Percentiles rank a stretch among this genome's conserved stretches.
Conservation (phyloP, 176 grass and related monocot genomes). For the Themeda triandra region DNA sequence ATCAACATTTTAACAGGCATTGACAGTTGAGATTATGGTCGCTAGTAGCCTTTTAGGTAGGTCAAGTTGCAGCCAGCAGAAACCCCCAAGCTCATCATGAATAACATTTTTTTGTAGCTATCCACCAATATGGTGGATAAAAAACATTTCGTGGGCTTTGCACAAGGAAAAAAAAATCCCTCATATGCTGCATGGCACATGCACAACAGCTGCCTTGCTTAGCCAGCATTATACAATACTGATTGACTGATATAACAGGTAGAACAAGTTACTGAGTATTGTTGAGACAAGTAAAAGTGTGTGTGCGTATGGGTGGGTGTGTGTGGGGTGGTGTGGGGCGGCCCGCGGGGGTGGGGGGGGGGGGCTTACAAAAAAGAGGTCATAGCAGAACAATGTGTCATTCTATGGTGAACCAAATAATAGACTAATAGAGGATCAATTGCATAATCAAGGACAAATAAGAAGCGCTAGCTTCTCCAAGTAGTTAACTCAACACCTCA, state of each 20-base stretch:
- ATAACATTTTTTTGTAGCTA: not conserved
- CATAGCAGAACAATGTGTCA: not conserved
- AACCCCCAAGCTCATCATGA: not conserved
- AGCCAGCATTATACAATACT: no score
- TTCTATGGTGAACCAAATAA: not conserved
- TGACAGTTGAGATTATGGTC: not conserved
- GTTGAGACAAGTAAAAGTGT: no score
- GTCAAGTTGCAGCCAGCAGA: not conserved
- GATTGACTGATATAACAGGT: no score
- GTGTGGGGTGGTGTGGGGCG: no score
- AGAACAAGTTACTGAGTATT: no score
- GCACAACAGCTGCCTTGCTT: no score
- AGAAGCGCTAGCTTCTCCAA: not conserved
- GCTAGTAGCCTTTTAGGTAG: not conserved
- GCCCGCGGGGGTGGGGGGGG: no score
- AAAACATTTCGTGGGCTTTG: not conserved
- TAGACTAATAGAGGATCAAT: not conserved
- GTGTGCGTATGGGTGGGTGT: no score
- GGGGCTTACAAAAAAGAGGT: no score
- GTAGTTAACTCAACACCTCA: not conserved
- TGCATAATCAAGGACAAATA: not conserved
- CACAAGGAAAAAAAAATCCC: not conserved
- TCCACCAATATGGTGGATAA: not conserved
- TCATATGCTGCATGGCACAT: not conserved
- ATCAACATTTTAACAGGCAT: not conserved